Percentiles rank a stretch among this genome's conserved stretches.
Conservation (phyloP, 1,139 yeast species). For the Blastobotrys petasosporus region DNA sequence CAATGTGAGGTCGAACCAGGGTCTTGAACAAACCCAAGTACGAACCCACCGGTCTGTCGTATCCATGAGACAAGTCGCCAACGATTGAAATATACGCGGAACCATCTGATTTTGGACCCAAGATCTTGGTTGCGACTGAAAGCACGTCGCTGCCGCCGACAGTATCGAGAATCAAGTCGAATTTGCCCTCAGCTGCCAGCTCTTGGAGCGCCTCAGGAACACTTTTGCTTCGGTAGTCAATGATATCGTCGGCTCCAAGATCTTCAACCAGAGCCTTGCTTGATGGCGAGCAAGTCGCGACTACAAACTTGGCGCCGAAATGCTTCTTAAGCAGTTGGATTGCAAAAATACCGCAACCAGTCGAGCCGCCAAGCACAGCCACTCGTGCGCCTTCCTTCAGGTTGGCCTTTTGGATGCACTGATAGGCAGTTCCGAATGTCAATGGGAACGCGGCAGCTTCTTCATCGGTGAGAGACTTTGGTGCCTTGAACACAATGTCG, state of each 20-base stretch:
- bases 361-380: conserved; percentile 68
- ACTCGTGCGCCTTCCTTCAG: conserved; percentile 35
- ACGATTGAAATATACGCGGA: conserved; percentile 45
- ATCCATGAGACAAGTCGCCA: conserved; percentile 41
- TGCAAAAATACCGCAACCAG: conserved; percentile 59
- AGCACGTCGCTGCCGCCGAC: conserved; percentile 42
- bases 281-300: conserved; percentile 40
- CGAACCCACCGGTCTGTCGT: conserved; percentile 19
- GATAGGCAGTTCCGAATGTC: conserved; percentile 53
- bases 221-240: conserved; percentile 43
- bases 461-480: conserved; percentile 42
- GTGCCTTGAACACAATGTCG: conserved; percentile 41
- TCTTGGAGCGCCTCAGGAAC: conserved; percentile 33
- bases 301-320: conserved; percentile 41
- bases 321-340: conserved; percentile 51
- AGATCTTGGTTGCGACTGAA: conserved; percentile 28
- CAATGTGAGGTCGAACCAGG: conserved; percentile 30
- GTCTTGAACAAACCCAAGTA: conserved; percentile 25
- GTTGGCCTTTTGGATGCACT: conserved; percentile 36
- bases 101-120: conserved; percentile 25
- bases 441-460: conserved; percentile 58
- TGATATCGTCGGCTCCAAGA: conserved; percentile 47
- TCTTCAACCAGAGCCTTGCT: conserved; percentile 40
- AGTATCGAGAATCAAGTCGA: conserved; percentile 44
- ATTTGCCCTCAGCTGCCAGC: conserved; percentile 30